These are phyloP conservation scores for Exophiala xenobiotica DNA, from an alignment of 2,329 filamentous ascomycete genomes.

Conservation along the genomic window DNA sequence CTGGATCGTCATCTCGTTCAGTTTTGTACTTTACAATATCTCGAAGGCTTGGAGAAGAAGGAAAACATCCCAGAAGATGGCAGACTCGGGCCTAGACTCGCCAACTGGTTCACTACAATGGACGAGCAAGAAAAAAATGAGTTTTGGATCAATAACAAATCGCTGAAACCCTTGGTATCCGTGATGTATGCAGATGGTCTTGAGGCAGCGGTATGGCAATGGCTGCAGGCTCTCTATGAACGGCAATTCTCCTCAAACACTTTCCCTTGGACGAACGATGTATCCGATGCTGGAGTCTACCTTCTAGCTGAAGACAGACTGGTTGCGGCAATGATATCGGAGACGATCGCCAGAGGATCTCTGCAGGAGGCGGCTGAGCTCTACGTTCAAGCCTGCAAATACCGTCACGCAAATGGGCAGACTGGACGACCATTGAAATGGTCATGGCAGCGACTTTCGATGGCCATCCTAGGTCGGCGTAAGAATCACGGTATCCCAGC, in stretches of 20 bases:
- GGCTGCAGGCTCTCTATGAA: conserved; percentile 26
- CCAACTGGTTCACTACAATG: conserved; percentile 26
- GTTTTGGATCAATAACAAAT: conserved; percentile 19
- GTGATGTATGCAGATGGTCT: conserved; percentile 26
- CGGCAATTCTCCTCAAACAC: conserved; percentile 12
- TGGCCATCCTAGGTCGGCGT: conserved; percentile 29
- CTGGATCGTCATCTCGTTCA: conserved; percentile 19
- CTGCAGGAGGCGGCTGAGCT: conserved; percentile 26
- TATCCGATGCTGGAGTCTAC: conserved; percentile 8
- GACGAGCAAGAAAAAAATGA: conserved; percentile 13
- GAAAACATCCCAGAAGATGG: conserved; percentile 6
- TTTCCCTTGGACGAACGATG: conserved; percentile 1
- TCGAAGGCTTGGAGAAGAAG: conserved; percentile 18
- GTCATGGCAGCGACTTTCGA: conserved; percentile 30
- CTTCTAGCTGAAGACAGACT: conserved; percentile 26
- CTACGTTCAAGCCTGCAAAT: conserved; percentile 25
- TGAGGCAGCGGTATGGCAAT: conserved; percentile 31
- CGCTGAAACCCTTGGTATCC: conserved; percentile 12
- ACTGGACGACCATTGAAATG: conserved; percentile 19
- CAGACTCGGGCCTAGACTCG: conserved; percentile 20
- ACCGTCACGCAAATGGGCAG: conserved; percentile 27
- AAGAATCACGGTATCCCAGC: conserved; percentile 31
- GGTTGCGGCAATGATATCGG: conserved; percentile 26
- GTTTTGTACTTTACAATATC: conserved; percentile 16
- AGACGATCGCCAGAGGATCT: conserved; percentile 15